Conservation (phyloP, 306 rosid species). For the Benincasa hispida region DNA sequence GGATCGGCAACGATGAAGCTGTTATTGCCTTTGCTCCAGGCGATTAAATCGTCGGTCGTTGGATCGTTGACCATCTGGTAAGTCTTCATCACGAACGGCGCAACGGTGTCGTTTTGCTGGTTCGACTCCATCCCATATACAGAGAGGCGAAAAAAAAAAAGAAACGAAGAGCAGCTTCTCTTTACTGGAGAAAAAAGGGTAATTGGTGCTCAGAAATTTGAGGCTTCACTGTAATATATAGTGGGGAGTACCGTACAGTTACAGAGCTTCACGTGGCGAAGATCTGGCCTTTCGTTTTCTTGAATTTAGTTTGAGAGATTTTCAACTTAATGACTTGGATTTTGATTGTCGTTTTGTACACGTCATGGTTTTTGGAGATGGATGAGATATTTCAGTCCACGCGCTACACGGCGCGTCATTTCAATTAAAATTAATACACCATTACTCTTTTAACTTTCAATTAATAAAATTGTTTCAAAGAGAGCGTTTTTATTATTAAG, state of each 20-base stretch:
- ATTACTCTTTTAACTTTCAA: too few species aligned
- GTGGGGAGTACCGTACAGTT: slow-evolving; percentile 13
- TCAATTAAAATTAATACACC: background rate
- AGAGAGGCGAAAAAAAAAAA: background rate
- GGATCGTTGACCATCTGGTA: slow-evolving; percentile 84
- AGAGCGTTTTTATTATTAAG: too few species aligned
- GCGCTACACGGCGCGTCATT: background rate
- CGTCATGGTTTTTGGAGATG: slow-evolving; percentile 17
- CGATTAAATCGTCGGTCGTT: slow-evolving; percentile 41
- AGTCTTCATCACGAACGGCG: slow-evolving; percentile 88
- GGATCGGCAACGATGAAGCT: slow-evolving; percentile 89
- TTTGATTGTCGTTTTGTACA: slow-evolving; percentile 22
- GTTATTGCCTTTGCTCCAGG: slow-evolving; percentile 67
- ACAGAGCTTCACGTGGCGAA: slow-evolving; percentile 25
- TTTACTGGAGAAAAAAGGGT: background rate
- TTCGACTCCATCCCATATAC: slow-evolving; percentile 41
- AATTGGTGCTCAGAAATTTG: background rate
- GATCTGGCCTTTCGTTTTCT: slow-evolving; percentile 1
- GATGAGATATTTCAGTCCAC: slow-evolving; percentile 34
- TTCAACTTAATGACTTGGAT: slow-evolving; percentile 19
- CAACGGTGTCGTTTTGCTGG: slow-evolving; percentile 26
- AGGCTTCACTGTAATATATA: slow-evolving; percentile 26
- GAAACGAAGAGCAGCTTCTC: background rate
- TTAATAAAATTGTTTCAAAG: too few species aligned
- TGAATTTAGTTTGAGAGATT: background rate